Evolutionary conservation across 139 green algal genomes (phyloP).

Genomic region (Pycnococcus provasolii): DNA sequence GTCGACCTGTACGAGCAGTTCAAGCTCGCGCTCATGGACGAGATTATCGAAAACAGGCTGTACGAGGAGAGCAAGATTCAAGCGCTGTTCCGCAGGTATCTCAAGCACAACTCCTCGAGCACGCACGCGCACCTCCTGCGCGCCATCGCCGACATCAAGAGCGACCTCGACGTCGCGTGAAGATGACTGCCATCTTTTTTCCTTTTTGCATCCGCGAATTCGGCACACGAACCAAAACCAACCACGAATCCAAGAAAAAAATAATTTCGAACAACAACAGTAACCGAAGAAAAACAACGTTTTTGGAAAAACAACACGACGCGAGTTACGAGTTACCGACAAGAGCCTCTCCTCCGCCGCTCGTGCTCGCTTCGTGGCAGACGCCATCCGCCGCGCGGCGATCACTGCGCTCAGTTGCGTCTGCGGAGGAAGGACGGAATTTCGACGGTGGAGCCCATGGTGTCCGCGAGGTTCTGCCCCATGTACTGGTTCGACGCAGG

Average conservation of each 20-base stretch:
- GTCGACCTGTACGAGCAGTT: neutral
- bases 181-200: neutral
- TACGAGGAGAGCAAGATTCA: neutral
- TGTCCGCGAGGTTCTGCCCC: neutral
- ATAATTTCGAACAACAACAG: too few relatives aligned
- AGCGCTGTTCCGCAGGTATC: neutral
- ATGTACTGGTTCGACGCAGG: neutral
- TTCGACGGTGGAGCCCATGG: neutral
- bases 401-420: neutral
- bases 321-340: too few relatives aligned
- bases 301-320: too few relatives aligned
- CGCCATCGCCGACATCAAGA: neutral
- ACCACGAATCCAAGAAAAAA: too few relatives aligned
- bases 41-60: constrained; percentile 1
- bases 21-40: neutral
- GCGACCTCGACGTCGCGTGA: neutral
- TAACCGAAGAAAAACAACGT: too few relatives aligned
- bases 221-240: too few relatives aligned
- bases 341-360: too few relatives aligned
- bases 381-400: neutral
- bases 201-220: too few relatives aligned
- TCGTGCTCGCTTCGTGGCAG: neutral
- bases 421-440: neutral
- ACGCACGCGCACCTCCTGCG: neutral
- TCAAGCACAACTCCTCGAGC: neutral